Percentiles rank a stretch among this genome's conserved stretches.
Conservation (phyloP, 2,329 filamentous ascomycete genomes). For the Aspergillus sp. region DNA sequence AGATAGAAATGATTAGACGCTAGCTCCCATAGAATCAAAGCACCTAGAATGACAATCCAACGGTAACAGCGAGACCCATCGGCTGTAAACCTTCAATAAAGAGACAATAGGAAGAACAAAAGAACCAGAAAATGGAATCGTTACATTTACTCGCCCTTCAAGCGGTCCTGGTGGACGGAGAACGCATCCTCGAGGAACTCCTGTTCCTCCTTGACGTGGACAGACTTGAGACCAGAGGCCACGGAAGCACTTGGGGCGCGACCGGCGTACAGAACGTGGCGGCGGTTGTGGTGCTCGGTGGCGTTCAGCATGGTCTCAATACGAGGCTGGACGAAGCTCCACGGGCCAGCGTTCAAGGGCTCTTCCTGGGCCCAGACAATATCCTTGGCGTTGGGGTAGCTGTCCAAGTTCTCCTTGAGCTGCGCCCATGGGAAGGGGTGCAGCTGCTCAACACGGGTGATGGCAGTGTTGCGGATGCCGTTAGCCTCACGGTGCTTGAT, state of each 20-base stretch:
- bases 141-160: conserved; percentile 57
- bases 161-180: conserved; percentile 58
- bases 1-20: neutral
- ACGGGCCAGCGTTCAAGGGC: conserved; percentile 92
- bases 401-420: conserved; percentile 92
- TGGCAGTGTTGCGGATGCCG: conserved; percentile 81
- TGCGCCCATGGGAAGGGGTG: conserved; percentile 99
- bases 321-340: conserved; percentile 95
- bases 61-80: no score
- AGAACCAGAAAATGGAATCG: neutral
- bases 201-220: conserved; percentile 88
- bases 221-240: conserved; percentile 84
- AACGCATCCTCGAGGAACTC: conserved; percentile 68
- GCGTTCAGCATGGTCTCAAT: conserved; percentile 95
- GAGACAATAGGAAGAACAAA: neutral
- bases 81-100: conserved; percentile 1
- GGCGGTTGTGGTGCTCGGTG: conserved; percentile 85
- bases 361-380: conserved; percentile 98
- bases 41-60: no score
- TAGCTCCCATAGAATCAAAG: no score
- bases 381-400: conserved; percentile 94
- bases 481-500: conserved; percentile 86
- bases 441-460: conserved; percentile 94
- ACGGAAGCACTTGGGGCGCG: conserved; percentile 90
- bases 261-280: conserved; percentile 95